These are phyloP conservation scores for Bondarzewia mesenterica DNA, from an alignment of 1,284 basidiomycete species.

Conservation along the genomic window DNA sequence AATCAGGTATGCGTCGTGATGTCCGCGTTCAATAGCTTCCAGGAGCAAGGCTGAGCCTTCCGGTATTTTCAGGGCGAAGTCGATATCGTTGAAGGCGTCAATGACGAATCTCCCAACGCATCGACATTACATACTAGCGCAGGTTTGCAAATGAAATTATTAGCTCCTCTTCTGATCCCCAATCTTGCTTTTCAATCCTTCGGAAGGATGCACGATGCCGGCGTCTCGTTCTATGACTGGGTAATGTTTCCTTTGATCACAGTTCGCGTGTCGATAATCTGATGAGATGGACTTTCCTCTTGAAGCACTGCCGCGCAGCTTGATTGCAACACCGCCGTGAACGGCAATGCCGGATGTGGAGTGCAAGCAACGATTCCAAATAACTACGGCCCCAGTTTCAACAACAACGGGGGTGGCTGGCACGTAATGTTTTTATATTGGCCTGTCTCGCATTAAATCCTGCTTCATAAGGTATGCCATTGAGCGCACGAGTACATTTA, in stretches of 20 bases:
- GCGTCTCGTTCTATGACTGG: slow-evolving; percentile 37
- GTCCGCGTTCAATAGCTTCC: not conserved
- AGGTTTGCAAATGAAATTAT: slow-evolving; percentile 17
- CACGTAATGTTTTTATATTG: slow-evolving; percentile 16
- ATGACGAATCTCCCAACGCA: slow-evolving; percentile 45
- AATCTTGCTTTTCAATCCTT: not conserved
- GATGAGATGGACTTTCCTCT: not conserved
- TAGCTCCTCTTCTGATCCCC: not conserved
- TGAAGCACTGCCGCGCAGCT: slow-evolving; percentile 10
- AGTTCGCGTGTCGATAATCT: not conserved
- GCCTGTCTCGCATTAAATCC: not conserved
- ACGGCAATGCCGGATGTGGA: slow-evolving; percentile 59
- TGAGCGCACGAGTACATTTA: slow-evolving; percentile 22
- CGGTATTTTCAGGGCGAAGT: slow-evolving; percentile 45
- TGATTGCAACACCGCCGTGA: slow-evolving; percentile 26
- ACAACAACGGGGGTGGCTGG: slow-evolving; percentile 56
- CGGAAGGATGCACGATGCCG: slow-evolving; percentile 46
- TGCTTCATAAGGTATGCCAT: slow-evolving; percentile 26
- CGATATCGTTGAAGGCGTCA: slow-evolving; percentile 66
- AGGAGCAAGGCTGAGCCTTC: not conserved
- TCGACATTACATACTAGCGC: slow-evolving; percentile 56
- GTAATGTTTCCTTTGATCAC: slow-evolving; percentile 20
- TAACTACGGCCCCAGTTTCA: slow-evolving; percentile 57
- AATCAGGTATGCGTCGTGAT: slow-evolving; percentile 12
- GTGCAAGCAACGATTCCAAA: slow-evolving; percentile 35